Evolutionary conservation across 2,329 filamentous ascomycete species (phyloP), one percentile per base, ranked within the genome.

Genomic region (Fusarium nanum): DNA sequence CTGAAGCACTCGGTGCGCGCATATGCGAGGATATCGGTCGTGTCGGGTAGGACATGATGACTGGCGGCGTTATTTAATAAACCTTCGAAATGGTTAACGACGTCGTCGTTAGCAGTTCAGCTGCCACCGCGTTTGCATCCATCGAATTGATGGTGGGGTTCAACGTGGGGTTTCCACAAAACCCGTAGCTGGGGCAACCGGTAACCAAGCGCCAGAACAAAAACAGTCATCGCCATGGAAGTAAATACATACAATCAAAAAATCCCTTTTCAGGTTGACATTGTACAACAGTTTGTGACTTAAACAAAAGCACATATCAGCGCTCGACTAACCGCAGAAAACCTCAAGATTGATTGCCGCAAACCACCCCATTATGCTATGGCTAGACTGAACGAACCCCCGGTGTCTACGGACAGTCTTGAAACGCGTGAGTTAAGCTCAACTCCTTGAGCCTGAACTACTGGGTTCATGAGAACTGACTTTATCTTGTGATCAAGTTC

Each of bases 361-460:
- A 28, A 57, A 52, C 55, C 65, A 50, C 50, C 67, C 52, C 75
- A 78, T 72, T 76, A 78, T 79, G 84, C 80, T 75, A 95, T 95
- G 92, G 92, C 92, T 82, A 88, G 92, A 83, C 86, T 95, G 73
- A 94, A 94, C 83, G 92, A 94, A 84, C 87, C 88, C 77, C 86
- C 89, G 69, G 82, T 86, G 81, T 87, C 91, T 76, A 85, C 85
- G 78, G 92, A 93, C 81, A 90, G 84, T 77, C 81, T 93, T 72
- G 92, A 94, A 78, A 89, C 87, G 77, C 83, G 92, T 93, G 84
- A 79, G 91, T 86, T 11, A 48, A 46, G 30, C 41, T 48, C 54
- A 61, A 48, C 30, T 52, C 37, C 48, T 67, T 56, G 55, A 27
- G 7, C 54, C 28, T 45, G 11, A 45, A 34, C 18, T 56, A 48